Conservation (phyloP, 2,329 filamentous ascomycete species). For the Whalleya microplaca region DNA sequence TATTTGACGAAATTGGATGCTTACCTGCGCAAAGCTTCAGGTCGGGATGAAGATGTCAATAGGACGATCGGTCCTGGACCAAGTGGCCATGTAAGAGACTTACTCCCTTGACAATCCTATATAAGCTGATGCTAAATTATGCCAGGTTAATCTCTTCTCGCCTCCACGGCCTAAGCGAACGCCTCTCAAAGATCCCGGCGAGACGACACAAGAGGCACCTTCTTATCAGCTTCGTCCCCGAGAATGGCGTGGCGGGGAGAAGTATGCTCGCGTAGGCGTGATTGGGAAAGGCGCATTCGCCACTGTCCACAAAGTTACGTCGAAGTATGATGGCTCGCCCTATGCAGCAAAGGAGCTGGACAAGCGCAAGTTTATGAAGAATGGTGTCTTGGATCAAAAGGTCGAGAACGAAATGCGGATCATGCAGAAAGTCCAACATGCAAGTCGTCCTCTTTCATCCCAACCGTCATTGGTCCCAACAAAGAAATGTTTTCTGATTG, state of each 20-base stretch:
- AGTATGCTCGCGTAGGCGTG: slow-evolving; percentile 80
- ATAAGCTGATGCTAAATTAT: slow-evolving; percentile 15
- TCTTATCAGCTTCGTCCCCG: slow-evolving; percentile 45
- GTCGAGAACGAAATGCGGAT: slow-evolving; percentile 98
- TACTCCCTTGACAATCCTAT: neutral
- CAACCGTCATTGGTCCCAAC: neutral
- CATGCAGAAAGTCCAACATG: slow-evolving; percentile 84
- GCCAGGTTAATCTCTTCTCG: slow-evolving; percentile 37
- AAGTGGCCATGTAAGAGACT: slow-evolving; percentile 49
- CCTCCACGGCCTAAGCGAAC: slow-evolving; percentile 20
- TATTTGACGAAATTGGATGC: slow-evolving; percentile 71
- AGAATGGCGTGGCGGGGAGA: slow-evolving; percentile 81
- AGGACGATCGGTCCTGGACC: slow-evolving; percentile 53
- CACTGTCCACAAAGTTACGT: slow-evolving; percentile 86
- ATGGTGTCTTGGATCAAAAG: slow-evolving; percentile 85
- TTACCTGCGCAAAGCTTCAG: slow-evolving; percentile 58
- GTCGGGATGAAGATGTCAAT: slow-evolving; percentile 38
- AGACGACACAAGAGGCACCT: slow-evolving; percentile 37
- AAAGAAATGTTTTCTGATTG: slow-evolving; percentile 23
- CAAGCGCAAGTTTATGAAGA: slow-evolving; percentile 91
- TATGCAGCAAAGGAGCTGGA: slow-evolving; percentile 95
- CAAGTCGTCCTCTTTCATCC: slow-evolving; percentile 49
- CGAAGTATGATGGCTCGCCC: slow-evolving; percentile 79
- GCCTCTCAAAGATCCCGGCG: slow-evolving; percentile 10
- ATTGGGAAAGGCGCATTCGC: slow-evolving; percentile 96